A percentile compares a stretch with the other conserved stretches of the same genome.
Evolutionary conservation across 495 filamentous ascomycete species (phyloP).

Genomic region (Trichoderma erinaceum): DNA sequence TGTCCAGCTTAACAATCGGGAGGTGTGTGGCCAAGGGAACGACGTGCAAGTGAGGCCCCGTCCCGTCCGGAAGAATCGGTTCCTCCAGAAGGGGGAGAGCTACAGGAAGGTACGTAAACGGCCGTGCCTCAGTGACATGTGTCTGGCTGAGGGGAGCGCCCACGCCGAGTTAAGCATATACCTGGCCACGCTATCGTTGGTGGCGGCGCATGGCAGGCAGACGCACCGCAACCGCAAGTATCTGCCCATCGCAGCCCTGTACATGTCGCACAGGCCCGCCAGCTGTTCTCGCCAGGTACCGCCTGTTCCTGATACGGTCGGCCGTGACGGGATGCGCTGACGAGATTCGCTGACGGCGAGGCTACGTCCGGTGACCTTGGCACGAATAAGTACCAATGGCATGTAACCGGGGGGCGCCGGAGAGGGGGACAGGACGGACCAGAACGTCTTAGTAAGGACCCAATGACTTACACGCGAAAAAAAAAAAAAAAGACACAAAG

Average conservation of each 20-base stretch:
- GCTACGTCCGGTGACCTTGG: not conserved
- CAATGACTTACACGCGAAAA: no score
- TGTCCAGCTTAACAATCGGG: constrained; percentile 8
- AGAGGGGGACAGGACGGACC: not conserved
- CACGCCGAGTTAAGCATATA: not conserved
- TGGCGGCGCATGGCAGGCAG: not conserved
- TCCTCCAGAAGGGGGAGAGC: not conserved
- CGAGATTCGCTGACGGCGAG: constrained; percentile 8
- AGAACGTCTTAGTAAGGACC: no score
- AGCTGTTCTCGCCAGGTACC: constrained; percentile 4
- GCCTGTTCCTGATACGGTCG: constrained; percentile 5
- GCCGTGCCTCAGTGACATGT: not conserved
- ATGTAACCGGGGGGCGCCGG: not conserved
- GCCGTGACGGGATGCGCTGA: constrained; percentile 10
- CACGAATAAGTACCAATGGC: not conserved
- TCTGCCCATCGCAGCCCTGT: constrained; percentile 1
- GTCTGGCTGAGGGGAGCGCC: not conserved
- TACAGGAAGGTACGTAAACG: constrained; percentile 1
- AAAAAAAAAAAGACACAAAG: no score
- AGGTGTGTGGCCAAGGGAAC: constrained; percentile 8
- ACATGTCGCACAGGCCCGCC: constrained; percentile 5
- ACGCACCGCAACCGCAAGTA: not conserved
- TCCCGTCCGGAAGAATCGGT: constrained; percentile 11
- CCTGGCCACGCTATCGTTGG: not conserved
- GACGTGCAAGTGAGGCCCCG: not conserved